phyloP scores from a whole-genome alignment of 2,329 filamentous ascomycete species.

The Hirsutella thompsonii region DNA sequence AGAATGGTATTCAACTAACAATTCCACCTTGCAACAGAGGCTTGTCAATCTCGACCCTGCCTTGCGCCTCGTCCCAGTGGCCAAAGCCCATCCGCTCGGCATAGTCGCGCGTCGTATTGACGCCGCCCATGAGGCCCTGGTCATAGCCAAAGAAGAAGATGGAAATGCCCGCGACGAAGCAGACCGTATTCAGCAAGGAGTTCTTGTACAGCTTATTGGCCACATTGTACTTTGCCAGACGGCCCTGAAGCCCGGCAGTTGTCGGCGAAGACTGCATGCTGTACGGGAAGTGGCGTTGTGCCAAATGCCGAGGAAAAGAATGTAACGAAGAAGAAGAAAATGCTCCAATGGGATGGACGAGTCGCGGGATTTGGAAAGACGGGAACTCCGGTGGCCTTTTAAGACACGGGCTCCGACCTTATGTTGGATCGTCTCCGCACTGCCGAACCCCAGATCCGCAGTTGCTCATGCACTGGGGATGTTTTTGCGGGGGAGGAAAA shows the following conservation, averaged over 20 bases:
- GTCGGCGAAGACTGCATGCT: no score
- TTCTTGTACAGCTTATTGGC: conserved; percentile 42
- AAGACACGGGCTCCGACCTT: no score
- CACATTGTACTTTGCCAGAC: conserved; percentile 15
- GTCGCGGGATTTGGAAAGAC: no score
- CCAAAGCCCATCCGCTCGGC: conserved; percentile 53
- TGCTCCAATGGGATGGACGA: no score
- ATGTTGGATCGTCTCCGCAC: no score
- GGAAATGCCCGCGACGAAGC: conserved; percentile 48
- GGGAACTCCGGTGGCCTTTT: no score
- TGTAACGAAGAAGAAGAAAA: no score
- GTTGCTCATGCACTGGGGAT: no score
- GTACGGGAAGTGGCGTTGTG: no score
- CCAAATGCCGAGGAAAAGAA: no score
- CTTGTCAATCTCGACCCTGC: conserved; percentile 44
- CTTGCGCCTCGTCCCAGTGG: conserved; percentile 34
- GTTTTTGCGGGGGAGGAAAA: no score
- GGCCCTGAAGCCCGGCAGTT: neutral
- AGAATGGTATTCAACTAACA: conserved; percentile 13
- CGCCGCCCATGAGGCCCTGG: conserved; percentile 47
- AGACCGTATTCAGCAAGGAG: conserved; percentile 45
- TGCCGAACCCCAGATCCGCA: no score
- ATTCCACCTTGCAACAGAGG: conserved; percentile 20
- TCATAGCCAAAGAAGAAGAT: conserved; percentile 57
- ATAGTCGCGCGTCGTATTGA: conserved; percentile 54